These are phyloP conservation scores for Chenopodium album DNA, from an alignment of 148 eudicot species.

Conservation along the genomic window DNA sequence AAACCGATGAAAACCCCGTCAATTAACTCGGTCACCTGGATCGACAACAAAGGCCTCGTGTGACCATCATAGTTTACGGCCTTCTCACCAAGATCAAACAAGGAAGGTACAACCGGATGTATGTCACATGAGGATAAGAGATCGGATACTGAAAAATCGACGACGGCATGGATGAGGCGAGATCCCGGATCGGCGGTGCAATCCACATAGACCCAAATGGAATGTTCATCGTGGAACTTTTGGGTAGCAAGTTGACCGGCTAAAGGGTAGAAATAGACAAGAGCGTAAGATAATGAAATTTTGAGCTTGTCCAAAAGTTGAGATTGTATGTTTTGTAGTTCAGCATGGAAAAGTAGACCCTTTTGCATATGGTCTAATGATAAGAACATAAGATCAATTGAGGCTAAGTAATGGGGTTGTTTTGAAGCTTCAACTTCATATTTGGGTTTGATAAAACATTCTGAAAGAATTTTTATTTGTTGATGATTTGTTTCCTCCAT, in stretches of 20 bases:
- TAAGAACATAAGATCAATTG: slow-evolving; percentile 2
- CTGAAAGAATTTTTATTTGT: slow-evolving; percentile 17
- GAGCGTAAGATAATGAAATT: slow-evolving; percentile 2
- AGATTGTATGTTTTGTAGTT: neutral
- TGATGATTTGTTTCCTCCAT: neutral
- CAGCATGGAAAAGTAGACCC: slow-evolving; percentile 18
- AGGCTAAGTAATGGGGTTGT: slow-evolving; percentile 19
- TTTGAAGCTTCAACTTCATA: slow-evolving; percentile 1
- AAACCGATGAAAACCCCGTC: slow-evolving; percentile 62
- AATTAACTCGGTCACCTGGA: slow-evolving; percentile 57
- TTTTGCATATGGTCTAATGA: slow-evolving; percentile 19
- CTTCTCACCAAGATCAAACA: slow-evolving; percentile 30
- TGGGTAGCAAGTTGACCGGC: slow-evolving; percentile 21
- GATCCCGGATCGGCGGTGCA: slow-evolving; percentile 49
- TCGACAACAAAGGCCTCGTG: slow-evolving; percentile 37
- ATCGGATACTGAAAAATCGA: slow-evolving; percentile 25
- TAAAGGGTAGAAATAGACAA: slow-evolving; percentile 22
- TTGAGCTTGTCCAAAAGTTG: slow-evolving; percentile 1
- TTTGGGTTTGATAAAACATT: slow-evolving; percentile 26
- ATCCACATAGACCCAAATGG: slow-evolving; percentile 10
- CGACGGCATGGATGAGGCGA: slow-evolving; percentile 39
- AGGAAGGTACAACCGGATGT: slow-evolving; percentile 27
- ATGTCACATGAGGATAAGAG: slow-evolving; percentile 28
- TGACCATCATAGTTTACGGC: slow-evolving; percentile 48
- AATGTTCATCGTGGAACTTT: neutral